Conservation (phyloP, 345 rosid species). For the Syzygium oleosum region DNA sequence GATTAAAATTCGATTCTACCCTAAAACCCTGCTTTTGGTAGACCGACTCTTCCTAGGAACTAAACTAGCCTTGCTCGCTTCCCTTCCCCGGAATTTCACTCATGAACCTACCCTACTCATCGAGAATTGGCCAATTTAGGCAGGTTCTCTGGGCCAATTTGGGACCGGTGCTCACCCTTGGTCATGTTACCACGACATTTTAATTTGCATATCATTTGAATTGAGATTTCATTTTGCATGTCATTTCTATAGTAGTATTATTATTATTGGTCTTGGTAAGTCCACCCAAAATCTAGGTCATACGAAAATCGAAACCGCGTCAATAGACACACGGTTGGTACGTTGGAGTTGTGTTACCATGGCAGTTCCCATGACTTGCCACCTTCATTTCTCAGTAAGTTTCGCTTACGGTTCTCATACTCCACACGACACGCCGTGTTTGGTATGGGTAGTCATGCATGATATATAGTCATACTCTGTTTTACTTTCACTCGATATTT, state of each 20-base stretch:
- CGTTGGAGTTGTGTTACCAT: not conserved
- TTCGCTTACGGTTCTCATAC: not conserved
- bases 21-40: not conserved
- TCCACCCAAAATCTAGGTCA: not conserved
- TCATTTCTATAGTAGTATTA: not conserved
- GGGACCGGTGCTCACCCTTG: not conserved
- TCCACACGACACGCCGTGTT: not conserved
- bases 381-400: not conserved
- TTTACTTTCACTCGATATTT: not conserved
- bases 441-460: not conserved
- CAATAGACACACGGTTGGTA: not conserved
- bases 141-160: not conserved
- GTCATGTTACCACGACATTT: not conserved
- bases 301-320: not conserved
- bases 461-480: not conserved
- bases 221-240: not conserved
- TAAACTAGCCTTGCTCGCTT: fast-evolving
- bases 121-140: not conserved
- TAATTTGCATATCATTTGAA: not conserved
- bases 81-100: not conserved
- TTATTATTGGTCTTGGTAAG: not conserved
- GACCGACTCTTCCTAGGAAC: not conserved
- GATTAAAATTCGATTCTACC: not conserved
- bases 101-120: not conserved
- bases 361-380: not conserved